Evolutionary conservation across 2,329 filamentous ascomycete species (phyloP).

Genomic region (Claviceps maximensis): DNA sequence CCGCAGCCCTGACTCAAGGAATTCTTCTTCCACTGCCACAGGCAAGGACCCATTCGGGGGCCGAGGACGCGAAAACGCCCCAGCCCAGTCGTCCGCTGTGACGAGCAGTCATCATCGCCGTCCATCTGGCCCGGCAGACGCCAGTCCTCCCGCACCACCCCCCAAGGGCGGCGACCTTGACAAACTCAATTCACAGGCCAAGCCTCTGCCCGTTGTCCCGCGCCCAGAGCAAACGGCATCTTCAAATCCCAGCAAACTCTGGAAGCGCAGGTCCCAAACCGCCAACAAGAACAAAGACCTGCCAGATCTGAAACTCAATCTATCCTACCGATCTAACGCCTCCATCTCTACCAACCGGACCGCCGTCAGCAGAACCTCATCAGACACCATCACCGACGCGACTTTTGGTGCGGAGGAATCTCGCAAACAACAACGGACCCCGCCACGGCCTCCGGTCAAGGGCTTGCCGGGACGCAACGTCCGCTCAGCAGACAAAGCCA

Average conservation of each 20-base stretch:
- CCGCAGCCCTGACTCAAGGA: neutral
- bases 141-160: slow-evolving; percentile 10
- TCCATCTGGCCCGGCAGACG: neutral
- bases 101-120: neutral
- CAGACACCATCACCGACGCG: neutral
- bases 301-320: slow-evolving; percentile 33
- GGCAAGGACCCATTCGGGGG: neutral
- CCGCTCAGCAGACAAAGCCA: slow-evolving; percentile 11
- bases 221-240: slow-evolving; percentile 14
- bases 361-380: neutral
- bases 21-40: neutral
- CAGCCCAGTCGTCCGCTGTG: neutral
- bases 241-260: slow-evolving; percentile 24
- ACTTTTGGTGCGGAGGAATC: neutral
- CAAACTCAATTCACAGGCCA: slow-evolving; percentile 6
- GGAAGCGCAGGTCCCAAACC: slow-evolving; percentile 39
- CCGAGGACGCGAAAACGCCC: neutral
- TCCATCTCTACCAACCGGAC: slow-evolving; percentile 11
- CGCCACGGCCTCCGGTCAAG: slow-evolving; percentile 8
- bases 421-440: neutral
- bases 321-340: slow-evolving; percentile 38
- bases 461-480: slow-evolving; percentile 18
- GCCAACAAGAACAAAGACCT: slow-evolving; percentile 33
- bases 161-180: slow-evolving; percentile 14
- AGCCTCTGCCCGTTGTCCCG: slow-evolving; percentile 6